phyloP scores from a whole-genome alignment of 768 basidiomycete species.

The Suillus subalutaceus region DNA sequence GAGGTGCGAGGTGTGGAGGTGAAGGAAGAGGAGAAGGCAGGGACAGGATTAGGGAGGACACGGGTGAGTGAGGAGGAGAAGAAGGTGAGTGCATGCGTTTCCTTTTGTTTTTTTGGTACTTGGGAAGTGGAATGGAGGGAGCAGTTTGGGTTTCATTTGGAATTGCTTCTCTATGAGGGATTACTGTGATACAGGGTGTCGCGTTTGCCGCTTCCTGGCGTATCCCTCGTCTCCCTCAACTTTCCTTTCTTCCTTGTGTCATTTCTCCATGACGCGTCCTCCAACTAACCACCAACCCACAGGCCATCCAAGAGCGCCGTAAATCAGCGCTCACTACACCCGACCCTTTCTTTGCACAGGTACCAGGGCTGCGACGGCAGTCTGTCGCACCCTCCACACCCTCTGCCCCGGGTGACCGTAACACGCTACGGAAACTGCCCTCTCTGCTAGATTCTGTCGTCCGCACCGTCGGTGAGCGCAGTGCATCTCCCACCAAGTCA shows the following conservation, averaged over 20 bases:
- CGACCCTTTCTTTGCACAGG: slow-evolving; percentile 53
- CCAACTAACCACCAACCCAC: not conserved
- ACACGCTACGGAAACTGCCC: slow-evolving; percentile 5
- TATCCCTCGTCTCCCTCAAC: not conserved
- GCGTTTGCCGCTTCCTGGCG: not conserved
- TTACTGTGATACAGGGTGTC: not conserved
- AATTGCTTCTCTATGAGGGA: not conserved
- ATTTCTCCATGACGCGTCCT: not conserved
- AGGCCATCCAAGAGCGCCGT: slow-evolving; percentile 67
- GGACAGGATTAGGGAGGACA: not conserved
- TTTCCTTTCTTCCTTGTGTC: not conserved
- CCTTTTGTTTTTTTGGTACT: not conserved
- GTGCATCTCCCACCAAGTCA: not conserved
- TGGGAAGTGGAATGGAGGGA: not conserved
- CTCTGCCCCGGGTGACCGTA: not conserved
- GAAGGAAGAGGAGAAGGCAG: slow-evolving; percentile 16
- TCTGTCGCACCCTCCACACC: slow-evolving; percentile 21
- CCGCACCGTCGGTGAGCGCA: not conserved
- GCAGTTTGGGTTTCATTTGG: not conserved
- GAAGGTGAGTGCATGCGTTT: slow-evolving; percentile 11
- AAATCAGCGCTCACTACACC: slow-evolving; percentile 56
- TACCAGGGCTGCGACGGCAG: slow-evolving; percentile 49
- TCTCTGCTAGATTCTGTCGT: slow-evolving; percentile 10
- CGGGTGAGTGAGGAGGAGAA: slow-evolving; percentile 21
- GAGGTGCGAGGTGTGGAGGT: slow-evolving; percentile 8